phyloP scores from a whole-genome alignment of 331 rosid genomes.

The Quercus lobata region DNA sequence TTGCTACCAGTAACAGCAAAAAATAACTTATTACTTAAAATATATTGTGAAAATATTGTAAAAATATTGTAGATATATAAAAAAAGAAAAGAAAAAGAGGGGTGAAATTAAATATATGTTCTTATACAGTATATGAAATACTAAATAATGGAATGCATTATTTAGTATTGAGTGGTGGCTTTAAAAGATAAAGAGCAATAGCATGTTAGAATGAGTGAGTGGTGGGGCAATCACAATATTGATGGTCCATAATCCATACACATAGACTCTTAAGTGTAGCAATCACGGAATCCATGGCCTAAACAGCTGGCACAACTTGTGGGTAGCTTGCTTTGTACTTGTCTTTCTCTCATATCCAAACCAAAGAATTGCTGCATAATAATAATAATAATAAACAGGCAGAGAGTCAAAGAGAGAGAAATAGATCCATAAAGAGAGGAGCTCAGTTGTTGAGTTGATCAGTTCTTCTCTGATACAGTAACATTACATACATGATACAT shows the following conservation, averaged over 20 bases:
- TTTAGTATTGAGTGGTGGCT: no score
- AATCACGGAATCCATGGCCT: constrained; percentile 51
- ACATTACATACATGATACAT: no score
- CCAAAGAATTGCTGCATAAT: neutral
- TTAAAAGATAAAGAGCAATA: no score
- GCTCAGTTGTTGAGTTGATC: no score
- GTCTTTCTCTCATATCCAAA: neutral
- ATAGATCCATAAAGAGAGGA: no score
- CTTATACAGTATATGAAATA: no score
- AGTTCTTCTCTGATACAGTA: no score
- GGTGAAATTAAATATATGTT: no score
- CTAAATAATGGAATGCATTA: no score
- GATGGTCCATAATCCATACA: constrained; percentile 25
- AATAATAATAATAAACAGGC: neutral
- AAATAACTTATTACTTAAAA: no score
- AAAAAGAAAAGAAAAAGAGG: accelerated
- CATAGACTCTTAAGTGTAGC: neutral
- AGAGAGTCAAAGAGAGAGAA: neutral
- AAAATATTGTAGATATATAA: no score
- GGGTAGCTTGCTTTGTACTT: constrained; percentile 27
- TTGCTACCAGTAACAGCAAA: neutral
- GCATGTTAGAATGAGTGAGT: neutral
- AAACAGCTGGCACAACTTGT: constrained; percentile 67
- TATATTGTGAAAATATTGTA: accelerated
- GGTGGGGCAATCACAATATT: constrained; percentile 26